Evolutionary conservation across 148 eudicot species (phyloP), one percentile per base, ranked within the genome.

Genomic region (Rhododendron griersonianum): DNA sequence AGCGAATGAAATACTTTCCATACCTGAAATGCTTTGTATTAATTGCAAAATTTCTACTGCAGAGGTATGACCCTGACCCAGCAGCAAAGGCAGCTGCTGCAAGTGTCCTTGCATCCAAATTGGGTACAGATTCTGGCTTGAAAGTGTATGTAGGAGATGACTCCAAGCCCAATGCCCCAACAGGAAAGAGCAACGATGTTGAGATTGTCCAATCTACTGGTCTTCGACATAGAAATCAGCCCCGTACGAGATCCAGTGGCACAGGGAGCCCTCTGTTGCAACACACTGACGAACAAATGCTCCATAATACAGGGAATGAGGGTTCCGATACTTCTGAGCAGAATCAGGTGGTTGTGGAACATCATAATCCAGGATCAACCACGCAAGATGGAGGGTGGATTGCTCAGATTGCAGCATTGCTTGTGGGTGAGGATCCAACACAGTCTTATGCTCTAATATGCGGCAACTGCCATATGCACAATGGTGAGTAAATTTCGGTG

Each of bases 11-110:
- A 33, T 81, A 25, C 10, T 67, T 44, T 69, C 47, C 0, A 15
- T 25, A 4, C 65, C 83, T 87, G 71, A 84, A 65, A 37, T 87
- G 82, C 71, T 57, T 25, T 5, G 35, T 84, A 30, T 77, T 78
- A 80, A 63, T 51, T 37, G 35, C 23, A 7, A 65, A 84, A 75
- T 86, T 79, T 84, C 76, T 69, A 65, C 61, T 90, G 93, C 95
- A 96, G 99, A 93, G 92, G 86, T 96, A 95, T 88, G 98, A 96
- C 90, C 91, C 99, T 9, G 99, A 96, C 81, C 99, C 99, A 87
- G 97, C 97, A 82, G 98, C 98, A 39, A 95, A 97, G 88, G 99
- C 98, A 89, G 99, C 98, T 74, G 99, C 99, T 82, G 98, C 99
- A 13, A 87, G 94, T 65, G 90, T 97, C 86, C 95, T 97, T 86